Conservation (phyloP, 768 basidiomycete genomes). For the Pisolithus marmoratus region DNA sequence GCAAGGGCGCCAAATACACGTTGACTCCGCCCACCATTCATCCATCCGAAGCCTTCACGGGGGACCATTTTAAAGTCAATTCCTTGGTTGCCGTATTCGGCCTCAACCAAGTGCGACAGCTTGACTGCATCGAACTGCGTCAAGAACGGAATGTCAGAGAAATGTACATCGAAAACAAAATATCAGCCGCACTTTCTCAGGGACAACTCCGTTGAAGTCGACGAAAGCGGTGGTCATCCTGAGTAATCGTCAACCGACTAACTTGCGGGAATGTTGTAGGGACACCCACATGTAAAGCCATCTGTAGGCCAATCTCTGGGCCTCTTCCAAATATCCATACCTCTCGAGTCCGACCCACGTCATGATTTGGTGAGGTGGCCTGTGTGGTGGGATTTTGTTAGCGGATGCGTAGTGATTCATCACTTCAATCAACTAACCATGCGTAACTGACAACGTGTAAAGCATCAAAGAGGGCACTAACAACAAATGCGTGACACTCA, state of each 20-base stretch:
- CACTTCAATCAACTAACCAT: conserved; percentile 37
- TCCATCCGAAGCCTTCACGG: conserved; percentile 98
- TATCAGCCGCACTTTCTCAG: conserved; percentile 67
- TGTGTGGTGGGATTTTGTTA: conserved; percentile 20
- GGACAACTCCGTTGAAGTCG: conserved; percentile 96
- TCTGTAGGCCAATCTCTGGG: conserved; percentile 88
- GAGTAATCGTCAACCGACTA: conserved; percentile 5
- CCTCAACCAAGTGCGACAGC: conserved; percentile 92
- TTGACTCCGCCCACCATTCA: conserved; percentile 63
- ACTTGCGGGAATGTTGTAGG: neutral
- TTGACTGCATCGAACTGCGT: conserved; percentile 89
- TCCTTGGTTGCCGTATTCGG: conserved; percentile 95
- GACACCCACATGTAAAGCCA: conserved; percentile 90
- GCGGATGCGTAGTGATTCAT: neutral
- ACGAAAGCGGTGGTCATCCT: conserved; percentile 95
- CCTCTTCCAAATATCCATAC: conserved; percentile 92
- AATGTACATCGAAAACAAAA: neutral
- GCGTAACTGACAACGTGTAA: conserved; percentile 48
- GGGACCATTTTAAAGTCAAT: conserved; percentile 98
- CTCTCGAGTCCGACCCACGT: conserved; percentile 95
- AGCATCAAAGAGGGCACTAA: conserved; percentile 5
- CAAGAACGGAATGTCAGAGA: neutral
- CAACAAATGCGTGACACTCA: conserved; percentile 37
- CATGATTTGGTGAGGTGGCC: conserved; percentile 99
- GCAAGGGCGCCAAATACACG: neutral